A percentile compares a stretch with the other conserved stretches of the same genome.
phyloP scores from a whole-genome alignment of 805 yeast genomes.

The Dipodascus geniculatus region DNA sequence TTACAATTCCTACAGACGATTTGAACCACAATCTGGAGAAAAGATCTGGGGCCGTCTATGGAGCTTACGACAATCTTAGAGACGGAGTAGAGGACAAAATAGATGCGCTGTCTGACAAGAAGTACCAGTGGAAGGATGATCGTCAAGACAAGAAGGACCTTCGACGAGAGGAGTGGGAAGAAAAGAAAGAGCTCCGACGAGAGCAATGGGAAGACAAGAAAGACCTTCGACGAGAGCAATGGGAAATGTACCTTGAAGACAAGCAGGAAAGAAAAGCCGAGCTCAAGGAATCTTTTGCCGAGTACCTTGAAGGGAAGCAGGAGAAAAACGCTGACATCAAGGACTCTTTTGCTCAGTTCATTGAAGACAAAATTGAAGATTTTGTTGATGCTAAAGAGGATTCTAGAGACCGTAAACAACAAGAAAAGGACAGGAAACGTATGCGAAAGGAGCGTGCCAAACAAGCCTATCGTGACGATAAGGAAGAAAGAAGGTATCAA shows the following conservation, averaged over 20 bases:
- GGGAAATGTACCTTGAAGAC: constrained; percentile 26
- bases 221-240: constrained; percentile 22
- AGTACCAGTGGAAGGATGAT: constrained; percentile 23
- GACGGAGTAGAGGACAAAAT: constrained; percentile 51
- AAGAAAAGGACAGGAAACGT: constrained; percentile 32
- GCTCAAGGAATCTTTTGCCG: constrained; percentile 52
- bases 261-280: constrained; percentile 46
- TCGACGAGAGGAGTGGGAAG: constrained; percentile 25
- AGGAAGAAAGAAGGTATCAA: constrained; percentile 37
- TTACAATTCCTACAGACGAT: background rate
- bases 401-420: constrained; percentile 6
- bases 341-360: constrained; percentile 34
- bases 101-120: constrained; percentile 46
- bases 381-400: constrained; percentile 27
- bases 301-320: constrained; percentile 52
- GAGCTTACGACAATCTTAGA: background rate
- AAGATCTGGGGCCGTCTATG: background rate
- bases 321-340: constrained; percentile 55
- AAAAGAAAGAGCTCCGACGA: constrained; percentile 49
- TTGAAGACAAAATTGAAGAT: constrained; percentile 35
- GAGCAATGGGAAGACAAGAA: constrained; percentile 53
- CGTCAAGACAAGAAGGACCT: constrained; percentile 34
- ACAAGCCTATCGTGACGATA: constrained; percentile 42
- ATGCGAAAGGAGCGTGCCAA: constrained; percentile 40
- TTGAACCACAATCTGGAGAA: background rate